Conservation (phyloP, 805 yeast genomes). For the Wickerhamomyces tratensis region DNA sequence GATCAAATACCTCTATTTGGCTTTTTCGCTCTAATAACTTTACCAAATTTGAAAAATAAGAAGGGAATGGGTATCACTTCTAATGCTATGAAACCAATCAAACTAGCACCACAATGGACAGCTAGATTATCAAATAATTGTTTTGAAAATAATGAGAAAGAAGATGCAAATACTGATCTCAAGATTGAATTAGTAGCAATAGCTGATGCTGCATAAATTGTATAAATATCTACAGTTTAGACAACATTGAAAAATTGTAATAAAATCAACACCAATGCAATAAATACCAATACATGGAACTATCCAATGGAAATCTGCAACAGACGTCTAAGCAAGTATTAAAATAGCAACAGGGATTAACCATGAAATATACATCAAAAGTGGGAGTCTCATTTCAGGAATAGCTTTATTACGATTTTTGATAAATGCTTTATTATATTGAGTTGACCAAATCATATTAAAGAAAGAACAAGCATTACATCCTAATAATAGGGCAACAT, state of each 20-base stretch:
- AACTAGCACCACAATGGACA: slow-evolving; percentile 69
- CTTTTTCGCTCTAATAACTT: slow-evolving; percentile 39
- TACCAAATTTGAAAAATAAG: slow-evolving; percentile 51
- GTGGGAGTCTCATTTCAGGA: slow-evolving; percentile 51
- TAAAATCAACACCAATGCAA: slow-evolving; percentile 58
- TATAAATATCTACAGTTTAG: slow-evolving; percentile 66
- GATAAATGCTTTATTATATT: slow-evolving; percentile 26
- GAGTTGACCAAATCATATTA: slow-evolving; percentile 20
- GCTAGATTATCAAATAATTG: slow-evolving; percentile 46
- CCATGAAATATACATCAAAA: slow-evolving; percentile 38
- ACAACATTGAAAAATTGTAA: slow-evolving; percentile 59
- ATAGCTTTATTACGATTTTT: slow-evolving; percentile 34
- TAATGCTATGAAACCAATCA: slow-evolving; percentile 53
- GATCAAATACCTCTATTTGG: slow-evolving; percentile 44
- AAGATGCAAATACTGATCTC: slow-evolving; percentile 50
- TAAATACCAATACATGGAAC: slow-evolving; percentile 64
- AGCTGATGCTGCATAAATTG: slow-evolving; percentile 69
- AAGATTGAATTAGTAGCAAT: slow-evolving; percentile 55
- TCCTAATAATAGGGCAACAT: slow-evolving; percentile 28
- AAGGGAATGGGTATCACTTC: slow-evolving; percentile 61
- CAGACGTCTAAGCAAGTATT: slow-evolving; percentile 55
- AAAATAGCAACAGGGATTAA: slow-evolving; percentile 45
- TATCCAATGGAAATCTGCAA: slow-evolving; percentile 56
- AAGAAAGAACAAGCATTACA: slow-evolving; percentile 22
- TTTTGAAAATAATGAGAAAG: slow-evolving; percentile 49